phyloP scores from a whole-genome alignment of 2,329 filamentous ascomycete species.

The Aquanectria penicillioides region DNA sequence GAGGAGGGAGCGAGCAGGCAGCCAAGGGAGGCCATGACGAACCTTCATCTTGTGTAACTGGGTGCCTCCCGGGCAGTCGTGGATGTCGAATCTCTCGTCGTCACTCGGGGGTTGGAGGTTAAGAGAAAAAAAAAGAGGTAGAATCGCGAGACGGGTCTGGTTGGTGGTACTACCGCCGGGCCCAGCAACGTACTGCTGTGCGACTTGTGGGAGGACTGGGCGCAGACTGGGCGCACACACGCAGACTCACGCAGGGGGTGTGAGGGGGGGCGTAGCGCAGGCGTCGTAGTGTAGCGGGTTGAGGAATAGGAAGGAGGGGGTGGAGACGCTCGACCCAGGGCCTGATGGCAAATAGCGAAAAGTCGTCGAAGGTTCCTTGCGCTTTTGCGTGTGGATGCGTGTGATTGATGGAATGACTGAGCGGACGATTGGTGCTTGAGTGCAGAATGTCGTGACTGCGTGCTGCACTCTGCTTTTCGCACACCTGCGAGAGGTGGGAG shows the following conservation, averaged over 20 bases:
- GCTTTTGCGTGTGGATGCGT: not conserved
- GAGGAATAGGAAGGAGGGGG: constrained; percentile 20
- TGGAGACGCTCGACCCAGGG: constrained; percentile 14
- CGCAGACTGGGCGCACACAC: constrained; percentile 18
- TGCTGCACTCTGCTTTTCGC: constrained; percentile 4
- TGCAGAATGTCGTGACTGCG: constrained; percentile 2
- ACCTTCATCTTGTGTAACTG: constrained; percentile 51
- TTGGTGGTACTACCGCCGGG: constrained; percentile 31
- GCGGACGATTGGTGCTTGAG: constrained; percentile 4
- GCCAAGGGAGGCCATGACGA: constrained; percentile 37
- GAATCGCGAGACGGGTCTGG: constrained; percentile 35
- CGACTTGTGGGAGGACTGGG: constrained; percentile 20
- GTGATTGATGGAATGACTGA: constrained; percentile 16
- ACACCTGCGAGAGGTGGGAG: not conserved
- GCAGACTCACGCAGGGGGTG: constrained; percentile 19
- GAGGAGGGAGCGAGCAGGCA: constrained; percentile 19
- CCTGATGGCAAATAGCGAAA: not conserved
- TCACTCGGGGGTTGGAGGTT: constrained; percentile 33
- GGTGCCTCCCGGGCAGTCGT: constrained; percentile 42
- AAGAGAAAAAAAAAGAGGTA: constrained; percentile 34
- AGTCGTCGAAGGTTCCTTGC: constrained; percentile 7
- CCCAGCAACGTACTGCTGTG: constrained; percentile 33
- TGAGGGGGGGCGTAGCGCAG: constrained; percentile 22
- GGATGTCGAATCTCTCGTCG: constrained; percentile 36
- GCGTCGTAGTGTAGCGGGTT: constrained; percentile 10